Evolutionary conservation across 192 early-diverging fungal genomes (phyloP).

Genomic region (Allomyces javanicus): DNA sequence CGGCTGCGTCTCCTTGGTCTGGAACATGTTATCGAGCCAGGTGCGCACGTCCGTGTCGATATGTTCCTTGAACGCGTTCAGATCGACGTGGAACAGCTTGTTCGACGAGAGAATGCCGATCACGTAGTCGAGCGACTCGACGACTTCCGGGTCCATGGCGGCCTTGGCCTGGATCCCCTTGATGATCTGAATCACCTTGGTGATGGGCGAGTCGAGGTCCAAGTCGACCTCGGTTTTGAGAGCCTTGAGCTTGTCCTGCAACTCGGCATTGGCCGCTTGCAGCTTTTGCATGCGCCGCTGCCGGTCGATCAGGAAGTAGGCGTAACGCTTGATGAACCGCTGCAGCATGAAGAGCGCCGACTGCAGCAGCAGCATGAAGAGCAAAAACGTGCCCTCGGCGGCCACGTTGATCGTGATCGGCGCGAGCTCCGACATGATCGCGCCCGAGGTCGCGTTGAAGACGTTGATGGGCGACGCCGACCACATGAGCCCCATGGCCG

Average conservation of each 20-base stretch:
- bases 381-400: slow-evolving; percentile 13
- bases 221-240: not conserved
- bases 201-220: slow-evolving; percentile 16
- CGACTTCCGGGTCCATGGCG: slow-evolving; percentile 15
- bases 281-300: slow-evolving; percentile 10
- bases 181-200: slow-evolving; percentile 26
- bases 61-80: slow-evolving; percentile 13
- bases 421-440: not conserved
- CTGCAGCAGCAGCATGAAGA: slow-evolving; percentile 8
- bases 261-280: slow-evolving; percentile 1
- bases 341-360: slow-evolving; percentile 9
- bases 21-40: slow-evolving; percentile 3
- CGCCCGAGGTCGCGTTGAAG: not conserved
- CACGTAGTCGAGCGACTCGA: slow-evolving; percentile 23
- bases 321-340: slow-evolving; percentile 18
- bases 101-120: slow-evolving; percentile 23
- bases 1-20: not conserved
- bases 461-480: not conserved
- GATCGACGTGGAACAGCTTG: slow-evolving; percentile 21
- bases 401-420: not conserved
- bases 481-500: not conserved
- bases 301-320: slow-evolving; percentile 3
- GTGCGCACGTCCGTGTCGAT: slow-evolving; percentile 3
- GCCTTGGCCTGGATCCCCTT: slow-evolving; percentile 13
- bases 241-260: not conserved